Percentiles rank a stretch among this genome's conserved stretches.
phyloP scores from a whole-genome alignment of 495 filamentous ascomycete genomes.

The Rhypophila decipiens region DNA sequence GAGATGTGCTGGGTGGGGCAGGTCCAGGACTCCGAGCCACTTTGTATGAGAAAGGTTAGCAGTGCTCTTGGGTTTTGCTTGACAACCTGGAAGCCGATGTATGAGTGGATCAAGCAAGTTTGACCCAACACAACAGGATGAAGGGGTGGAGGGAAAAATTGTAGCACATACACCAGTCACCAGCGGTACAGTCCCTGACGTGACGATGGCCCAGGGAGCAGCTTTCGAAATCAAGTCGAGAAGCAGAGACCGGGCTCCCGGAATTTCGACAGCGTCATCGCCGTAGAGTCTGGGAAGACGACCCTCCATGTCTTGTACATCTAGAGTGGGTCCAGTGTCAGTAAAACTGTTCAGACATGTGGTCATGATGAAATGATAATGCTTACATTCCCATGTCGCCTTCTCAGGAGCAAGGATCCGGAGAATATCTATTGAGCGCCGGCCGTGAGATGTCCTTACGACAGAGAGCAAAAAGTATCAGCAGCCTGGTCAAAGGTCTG shows the following conservation, averaged over 20 bases:
- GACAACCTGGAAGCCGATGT: no score
- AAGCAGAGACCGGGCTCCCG: conserved; percentile 50
- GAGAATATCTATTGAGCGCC: conserved; percentile 75
- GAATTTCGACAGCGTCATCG: conserved; percentile 73
- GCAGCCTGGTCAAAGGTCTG: not conserved
- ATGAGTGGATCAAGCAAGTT: no score
- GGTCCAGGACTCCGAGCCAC: conserved; percentile 73
- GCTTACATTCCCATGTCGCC: conserved; percentile 88
- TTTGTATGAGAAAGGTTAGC: no score
- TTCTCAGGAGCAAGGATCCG: conserved; percentile 66
- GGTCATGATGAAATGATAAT: no score
- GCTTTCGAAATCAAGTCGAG: conserved; percentile 32
- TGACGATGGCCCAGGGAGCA: conserved; percentile 86
- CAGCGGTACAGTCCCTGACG: conserved; percentile 75
- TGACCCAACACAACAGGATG: not conserved
- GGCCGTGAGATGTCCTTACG: conserved; percentile 71
- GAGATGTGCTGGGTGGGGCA: conserved; percentile 66
- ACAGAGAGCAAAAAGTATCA: not conserved
- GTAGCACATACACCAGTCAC: conserved; percentile 50
- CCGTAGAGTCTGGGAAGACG: conserved; percentile 71
- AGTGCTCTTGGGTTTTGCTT: no score
- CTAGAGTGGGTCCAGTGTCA: no score
- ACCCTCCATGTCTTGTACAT: conserved; percentile 72
- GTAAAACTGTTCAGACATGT: no score
- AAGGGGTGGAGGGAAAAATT: not conserved